These are phyloP conservation scores for Entomophthora muscae DNA, from an alignment of 371 early-diverging fungal species.

Conservation along the genomic window DNA sequence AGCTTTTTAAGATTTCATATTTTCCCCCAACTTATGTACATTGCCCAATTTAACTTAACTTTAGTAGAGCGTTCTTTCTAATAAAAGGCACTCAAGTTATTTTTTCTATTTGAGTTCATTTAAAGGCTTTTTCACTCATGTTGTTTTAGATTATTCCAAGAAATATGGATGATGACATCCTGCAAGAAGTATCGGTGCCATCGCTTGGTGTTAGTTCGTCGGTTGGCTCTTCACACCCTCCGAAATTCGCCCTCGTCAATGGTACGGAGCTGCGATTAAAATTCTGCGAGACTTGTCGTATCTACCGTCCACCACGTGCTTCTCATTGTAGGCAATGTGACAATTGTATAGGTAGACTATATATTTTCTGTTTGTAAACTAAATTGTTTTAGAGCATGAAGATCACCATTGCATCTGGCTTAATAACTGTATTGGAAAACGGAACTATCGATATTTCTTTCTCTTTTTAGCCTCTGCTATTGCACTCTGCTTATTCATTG, in stretches of 20 bases:
- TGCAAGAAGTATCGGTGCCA: constrained; percentile 13
- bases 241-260: constrained; percentile 35
- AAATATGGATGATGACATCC: constrained; percentile 27
- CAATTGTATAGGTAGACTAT: constrained; percentile 79
- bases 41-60: too few species aligned
- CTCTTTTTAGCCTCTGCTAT: constrained; percentile 40
- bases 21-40: too few species aligned
- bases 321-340: constrained; percentile 80
- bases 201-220: constrained; percentile 18
- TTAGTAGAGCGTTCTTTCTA: too few species aligned
- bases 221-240: constrained; percentile 22
- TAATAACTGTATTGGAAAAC: constrained; percentile 78
- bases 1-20: too few species aligned
- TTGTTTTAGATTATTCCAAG: constrained; percentile 58
- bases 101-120: too few species aligned
- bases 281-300: constrained; percentile 74
- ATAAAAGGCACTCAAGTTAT: too few species aligned
- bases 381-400: constrained; percentile 40
- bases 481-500: constrained; percentile 31
- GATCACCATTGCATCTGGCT: constrained; percentile 94
- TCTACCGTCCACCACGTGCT: constrained; percentile 74
- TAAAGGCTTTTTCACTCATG: too few species aligned
- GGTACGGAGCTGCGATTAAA: constrained; percentile 42
- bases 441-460: constrained; percentile 77
- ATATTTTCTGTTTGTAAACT: too few species aligned